These are phyloP conservation scores for Quercus phellos DNA, from an alignment of 331 rosid genomes.

Conservation along the genomic window DNA sequence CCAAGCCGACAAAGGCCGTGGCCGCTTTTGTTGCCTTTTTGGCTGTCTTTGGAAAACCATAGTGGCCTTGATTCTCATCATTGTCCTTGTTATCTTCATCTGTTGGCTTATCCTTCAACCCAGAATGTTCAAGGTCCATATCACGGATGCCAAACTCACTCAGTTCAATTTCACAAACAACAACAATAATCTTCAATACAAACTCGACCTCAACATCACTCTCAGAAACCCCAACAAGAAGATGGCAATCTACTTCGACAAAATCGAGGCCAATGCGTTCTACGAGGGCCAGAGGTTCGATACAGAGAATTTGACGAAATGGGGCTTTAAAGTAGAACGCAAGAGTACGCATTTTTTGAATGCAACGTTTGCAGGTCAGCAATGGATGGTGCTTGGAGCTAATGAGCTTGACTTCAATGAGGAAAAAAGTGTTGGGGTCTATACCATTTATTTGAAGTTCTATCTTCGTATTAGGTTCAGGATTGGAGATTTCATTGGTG, in stretches of 20 bases:
- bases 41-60: too few relatives aligned
- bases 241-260: conserved; percentile 44
- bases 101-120: conserved; percentile 66
- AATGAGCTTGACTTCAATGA: conserved; percentile 18
- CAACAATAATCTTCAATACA: conserved; percentile 27
- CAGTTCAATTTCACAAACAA: conserved; percentile 35
- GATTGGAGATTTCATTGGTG: conserved; percentile 24
- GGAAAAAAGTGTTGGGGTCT: conserved; percentile 37
- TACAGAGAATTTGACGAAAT: background rate
- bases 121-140: conserved; percentile 35
- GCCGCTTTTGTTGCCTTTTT: too few relatives aligned
- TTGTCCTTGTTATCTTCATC: conserved; percentile 31
- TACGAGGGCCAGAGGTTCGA: conserved; percentile 33
- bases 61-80: conserved; percentile 25
- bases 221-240: conserved; percentile 49
- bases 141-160: conserved; percentile 40
- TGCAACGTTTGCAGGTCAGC: conserved; percentile 19
- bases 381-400: conserved; percentile 6
- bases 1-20: too few relatives aligned
- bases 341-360: conserved; percentile 23
- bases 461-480: conserved; percentile 39
- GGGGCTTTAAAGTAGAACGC: conserved; percentile 31
- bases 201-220: conserved; percentile 42
- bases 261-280: conserved; percentile 36
- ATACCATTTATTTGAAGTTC: conserved; percentile 44